Percentiles rank a stretch among this genome's conserved stretches.
These are phyloP conservation scores for Paralagenidium karlingii DNA, from an alignment of 352 stramenopile species.

Conservation along the genomic window DNA sequence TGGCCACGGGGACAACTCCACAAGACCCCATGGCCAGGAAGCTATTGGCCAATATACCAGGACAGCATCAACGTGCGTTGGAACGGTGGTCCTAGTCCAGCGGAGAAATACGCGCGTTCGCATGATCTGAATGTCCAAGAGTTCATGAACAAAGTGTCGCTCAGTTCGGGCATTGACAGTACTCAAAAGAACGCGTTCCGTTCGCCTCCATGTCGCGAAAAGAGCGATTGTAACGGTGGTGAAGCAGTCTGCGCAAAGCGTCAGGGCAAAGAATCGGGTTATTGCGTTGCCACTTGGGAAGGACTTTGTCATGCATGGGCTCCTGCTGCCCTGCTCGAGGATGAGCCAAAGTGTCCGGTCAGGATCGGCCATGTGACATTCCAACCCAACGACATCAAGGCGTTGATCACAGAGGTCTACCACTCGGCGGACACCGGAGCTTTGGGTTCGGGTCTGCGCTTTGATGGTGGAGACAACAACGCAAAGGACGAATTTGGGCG, in stretches of 20 bases:
- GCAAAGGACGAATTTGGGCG: slow-evolving; percentile 30
- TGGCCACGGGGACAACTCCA: too few relatives aligned
- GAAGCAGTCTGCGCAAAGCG: slow-evolving; percentile 18
- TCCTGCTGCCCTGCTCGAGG: slow-evolving; percentile 20
- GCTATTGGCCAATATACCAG: neutral
- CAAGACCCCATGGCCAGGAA: slow-evolving; percentile 6
- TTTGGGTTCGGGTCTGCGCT: slow-evolving; percentile 14
- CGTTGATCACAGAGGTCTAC: slow-evolving; percentile 22
- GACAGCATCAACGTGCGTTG: neutral
- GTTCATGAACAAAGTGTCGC: slow-evolving; percentile 24
- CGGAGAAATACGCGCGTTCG: slow-evolving; percentile 32
- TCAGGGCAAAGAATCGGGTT: slow-evolving; percentile 14
- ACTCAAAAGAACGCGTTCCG: neutral
- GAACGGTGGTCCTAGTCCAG: slow-evolving; percentile 6
- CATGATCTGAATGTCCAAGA: slow-evolving; percentile 18
- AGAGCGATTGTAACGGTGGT: slow-evolving; percentile 7
- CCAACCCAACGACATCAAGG: slow-evolving; percentile 32
- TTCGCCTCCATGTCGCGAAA: neutral
- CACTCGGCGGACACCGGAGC: slow-evolving; percentile 23
- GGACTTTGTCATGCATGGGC: slow-evolving; percentile 40
- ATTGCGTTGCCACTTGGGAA: slow-evolving; percentile 30
- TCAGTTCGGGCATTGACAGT: slow-evolving; percentile 12
- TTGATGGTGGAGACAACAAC: slow-evolving; percentile 17
- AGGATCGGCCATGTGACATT: slow-evolving; percentile 30
- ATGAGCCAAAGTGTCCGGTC: slow-evolving; percentile 25